Conservation (phyloP, 768 basidiomycete species). For the Heimioporus sp. region DNA sequence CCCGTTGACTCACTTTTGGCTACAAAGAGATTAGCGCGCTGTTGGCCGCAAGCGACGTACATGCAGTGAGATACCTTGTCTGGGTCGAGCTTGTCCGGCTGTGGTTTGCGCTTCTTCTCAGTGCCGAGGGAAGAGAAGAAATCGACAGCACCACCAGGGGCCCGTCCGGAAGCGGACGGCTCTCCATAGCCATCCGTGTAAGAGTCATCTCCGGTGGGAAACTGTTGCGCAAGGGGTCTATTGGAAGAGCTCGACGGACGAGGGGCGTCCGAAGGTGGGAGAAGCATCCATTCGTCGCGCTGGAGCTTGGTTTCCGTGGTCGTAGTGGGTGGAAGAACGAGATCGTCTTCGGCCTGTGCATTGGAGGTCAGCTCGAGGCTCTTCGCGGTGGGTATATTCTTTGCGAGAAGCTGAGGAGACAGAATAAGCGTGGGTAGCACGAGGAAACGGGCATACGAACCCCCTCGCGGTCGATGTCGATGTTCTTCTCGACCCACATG, state of each 20-base stretch:
- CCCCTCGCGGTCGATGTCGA: slow-evolving; percentile 72
- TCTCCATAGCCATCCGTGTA: slow-evolving; percentile 70
- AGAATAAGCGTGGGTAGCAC: slow-evolving; percentile 4
- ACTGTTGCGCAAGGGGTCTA: slow-evolving; percentile 28
- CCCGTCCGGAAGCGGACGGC: slow-evolving; percentile 41
- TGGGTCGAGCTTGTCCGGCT: slow-evolving; percentile 58
- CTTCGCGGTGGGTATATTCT: slow-evolving; percentile 75
- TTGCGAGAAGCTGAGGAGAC: slow-evolving; percentile 51
- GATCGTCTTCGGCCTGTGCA: slow-evolving; percentile 44
- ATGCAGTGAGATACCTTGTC: slow-evolving; percentile 69
- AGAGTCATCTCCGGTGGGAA: slow-evolving; percentile 42
- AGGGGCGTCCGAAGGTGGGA: slow-evolving; percentile 25
- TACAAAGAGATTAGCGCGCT: slow-evolving; percentile 30
- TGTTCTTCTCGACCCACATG: slow-evolving; percentile 88
- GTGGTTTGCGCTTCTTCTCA: slow-evolving; percentile 68
- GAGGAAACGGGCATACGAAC: slow-evolving; percentile 40
- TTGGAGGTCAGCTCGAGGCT: slow-evolving; percentile 68
- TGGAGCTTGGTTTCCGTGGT: slow-evolving; percentile 49
- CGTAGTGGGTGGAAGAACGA: slow-evolving; percentile 45
- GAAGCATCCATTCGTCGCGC: slow-evolving; percentile 91
- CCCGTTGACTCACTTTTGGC: slow-evolving; percentile 59
- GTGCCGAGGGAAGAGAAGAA: slow-evolving; percentile 89
- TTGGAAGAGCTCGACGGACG: slow-evolving; percentile 32
- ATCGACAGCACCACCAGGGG: slow-evolving; percentile 62
- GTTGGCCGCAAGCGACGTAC: not conserved